These are phyloP conservation scores for Hanseniaspora gamundiae DNA, from an alignment of 1,139 yeast genomes.

Conservation along the genomic window DNA sequence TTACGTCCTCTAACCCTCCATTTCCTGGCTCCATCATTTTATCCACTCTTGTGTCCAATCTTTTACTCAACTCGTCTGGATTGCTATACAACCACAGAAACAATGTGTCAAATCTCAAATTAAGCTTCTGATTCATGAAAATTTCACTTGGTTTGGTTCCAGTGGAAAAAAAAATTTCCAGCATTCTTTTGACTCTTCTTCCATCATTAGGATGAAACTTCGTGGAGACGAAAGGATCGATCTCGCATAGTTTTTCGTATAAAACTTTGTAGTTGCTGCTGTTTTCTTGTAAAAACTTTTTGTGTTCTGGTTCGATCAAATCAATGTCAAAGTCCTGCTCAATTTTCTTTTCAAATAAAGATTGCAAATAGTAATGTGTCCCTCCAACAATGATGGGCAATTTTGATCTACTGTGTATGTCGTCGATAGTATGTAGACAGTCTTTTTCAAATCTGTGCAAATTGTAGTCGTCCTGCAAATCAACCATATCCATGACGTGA, in stretches of 20 bases:
- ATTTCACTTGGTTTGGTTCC: conserved; percentile 60
- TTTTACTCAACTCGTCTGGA: conserved; percentile 39
- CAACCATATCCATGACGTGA: conserved; percentile 76
- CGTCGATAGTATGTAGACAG: conserved; percentile 42
- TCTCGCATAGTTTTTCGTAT: conserved; percentile 33
- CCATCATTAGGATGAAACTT: conserved; percentile 90
- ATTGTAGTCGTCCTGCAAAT: conserved; percentile 71
- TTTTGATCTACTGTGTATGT: conserved; percentile 58
- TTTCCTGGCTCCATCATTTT: conserved; percentile 43
- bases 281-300: conserved; percentile 39
- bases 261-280: conserved; percentile 34
- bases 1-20: conserved; percentile 63
- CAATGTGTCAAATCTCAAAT: conserved; percentile 53
- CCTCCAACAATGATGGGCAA: conserved; percentile 91
- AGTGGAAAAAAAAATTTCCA: conserved; percentile 65
- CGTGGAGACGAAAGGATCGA: conserved; percentile 63
- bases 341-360: conserved; percentile 52
- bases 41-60: conserved; percentile 75
- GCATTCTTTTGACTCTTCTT: conserved; percentile 64
- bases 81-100: conserved; percentile 79
- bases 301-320: conserved; percentile 28
- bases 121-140: conserved; percentile 49
- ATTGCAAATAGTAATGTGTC: conserved; percentile 81
- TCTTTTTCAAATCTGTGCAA: conserved; percentile 74
- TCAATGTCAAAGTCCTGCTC: conserved; percentile 13